Base-by-base conservation (phyloP, 106 monocot genomes). In the Apostasia ramifera region DNA sequence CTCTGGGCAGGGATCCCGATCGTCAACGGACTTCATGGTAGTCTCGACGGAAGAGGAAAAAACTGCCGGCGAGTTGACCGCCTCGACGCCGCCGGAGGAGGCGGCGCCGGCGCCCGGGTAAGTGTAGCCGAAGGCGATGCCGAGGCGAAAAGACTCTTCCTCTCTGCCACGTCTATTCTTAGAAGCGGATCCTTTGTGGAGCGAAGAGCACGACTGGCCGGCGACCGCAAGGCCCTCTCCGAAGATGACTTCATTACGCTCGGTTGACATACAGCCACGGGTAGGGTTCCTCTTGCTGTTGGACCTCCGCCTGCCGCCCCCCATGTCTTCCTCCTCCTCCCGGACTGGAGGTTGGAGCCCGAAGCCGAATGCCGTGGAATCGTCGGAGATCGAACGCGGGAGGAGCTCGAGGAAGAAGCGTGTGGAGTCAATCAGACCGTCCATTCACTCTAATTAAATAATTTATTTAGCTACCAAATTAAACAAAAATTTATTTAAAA, bases 11-110 rank as follows among this genome's bases (percentile, higher is more conserved):
- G 81, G 79, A 47, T 48, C 37, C 64, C 65, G 69, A 44, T 80
- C 80, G 12, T 74, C 58, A 59, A 72, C 83, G 5, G 72, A 77
- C 12, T 44, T 74, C 39, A 76, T 44, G 14, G 77, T 6, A 51
- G 42, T 70, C 40, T 69, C 83, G 8, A 50, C 68, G 6, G 72
- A 71, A 47, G 53, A 60, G 41, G 74, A 45, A 45, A 81, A 50
- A 37, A 63, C 47, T 14, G 66, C 73, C 8, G 59, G 53, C 9
- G 61, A 7, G 55, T 44, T 58, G 55, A 42, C 59, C 0, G 53
- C 61, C 46, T 2, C 59, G 54, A 41, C 58, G 3, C 53, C 67
- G 58, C 0, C n/a, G 1, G 50, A 1, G 8, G 38, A 8, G 13
- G 57, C 52, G 51, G 38, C 55, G 11, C 11, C 70, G 55, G 40